Conservation (phyloP, 2,329 filamentous ascomycete genomes). For the Beauveria caledonica region DNA sequence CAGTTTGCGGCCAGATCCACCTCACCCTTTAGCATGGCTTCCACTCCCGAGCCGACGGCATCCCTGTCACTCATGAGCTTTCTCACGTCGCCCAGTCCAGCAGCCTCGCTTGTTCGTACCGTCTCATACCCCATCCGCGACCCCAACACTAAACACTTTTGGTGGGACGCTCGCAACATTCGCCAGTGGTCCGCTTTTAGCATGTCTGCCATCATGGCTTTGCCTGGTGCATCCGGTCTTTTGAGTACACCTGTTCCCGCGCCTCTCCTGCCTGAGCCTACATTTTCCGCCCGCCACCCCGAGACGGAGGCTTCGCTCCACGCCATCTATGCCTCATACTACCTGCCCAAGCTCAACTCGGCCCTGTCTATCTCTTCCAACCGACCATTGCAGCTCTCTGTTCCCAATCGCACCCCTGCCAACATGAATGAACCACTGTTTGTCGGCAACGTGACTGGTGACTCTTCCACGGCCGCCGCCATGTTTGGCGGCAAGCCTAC, state of each 20-base stretch:
- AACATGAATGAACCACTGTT: conserved; percentile 50
- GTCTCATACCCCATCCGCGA: conserved; percentile 62
- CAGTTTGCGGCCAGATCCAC: conserved; percentile 38
- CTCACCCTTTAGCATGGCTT: conserved; percentile 34
- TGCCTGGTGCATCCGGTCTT: conserved; percentile 64
- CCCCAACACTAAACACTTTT: conserved; percentile 72
- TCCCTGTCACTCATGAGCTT: conserved; percentile 69
- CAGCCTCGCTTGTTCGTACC: conserved; percentile 72
- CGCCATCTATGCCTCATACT: conserved; percentile 66
- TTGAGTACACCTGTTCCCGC: conserved; percentile 61
- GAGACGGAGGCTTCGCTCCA: conserved; percentile 73
- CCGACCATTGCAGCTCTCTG: conserved; percentile 47
- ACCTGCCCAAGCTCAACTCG: conserved; percentile 79
- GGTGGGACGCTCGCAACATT: conserved; percentile 91
- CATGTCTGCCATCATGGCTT: conserved; percentile 58
- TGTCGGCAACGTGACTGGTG: conserved; percentile 53
- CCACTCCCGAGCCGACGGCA: conserved; percentile 37
- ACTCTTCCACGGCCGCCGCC: conserved; percentile 46
- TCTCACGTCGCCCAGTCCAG: conserved; percentile 71
- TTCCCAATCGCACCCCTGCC: conserved; percentile 27
- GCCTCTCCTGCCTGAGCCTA: conserved; percentile 51
- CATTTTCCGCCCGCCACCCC: conserved; percentile 54
- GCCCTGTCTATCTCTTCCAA: conserved; percentile 70
- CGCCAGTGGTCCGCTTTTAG: conserved; percentile 78
- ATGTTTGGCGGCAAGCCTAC: conserved; percentile 40